Evolutionary conservation across 331 rosid species (phyloP).

Genomic region (Cydonia oblonga): DNA sequence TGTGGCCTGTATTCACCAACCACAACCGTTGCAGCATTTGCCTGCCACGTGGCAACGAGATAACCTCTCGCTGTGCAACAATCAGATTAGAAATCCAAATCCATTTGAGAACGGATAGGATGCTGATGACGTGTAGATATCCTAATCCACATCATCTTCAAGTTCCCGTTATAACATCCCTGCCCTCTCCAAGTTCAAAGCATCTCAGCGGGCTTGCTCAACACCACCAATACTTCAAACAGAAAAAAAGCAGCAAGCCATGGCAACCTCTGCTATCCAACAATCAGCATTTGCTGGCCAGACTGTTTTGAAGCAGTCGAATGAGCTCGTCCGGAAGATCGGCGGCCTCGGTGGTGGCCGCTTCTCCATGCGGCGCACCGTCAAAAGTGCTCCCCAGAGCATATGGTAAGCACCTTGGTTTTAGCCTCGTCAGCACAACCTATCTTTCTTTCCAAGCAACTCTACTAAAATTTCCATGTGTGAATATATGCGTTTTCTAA

Average conservation of each 20-base stretch:
- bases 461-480: background rate
- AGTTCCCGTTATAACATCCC: constrained; percentile 23
- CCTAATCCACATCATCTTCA: constrained; percentile 70
- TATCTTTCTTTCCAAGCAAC: background rate
- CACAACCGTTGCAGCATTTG: constrained; percentile 3
- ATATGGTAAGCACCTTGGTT: constrained; percentile 29
- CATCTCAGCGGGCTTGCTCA: background rate
- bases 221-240: constrained; percentile 4
- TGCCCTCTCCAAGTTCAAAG: background rate
- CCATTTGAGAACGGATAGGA: constrained; percentile 47
- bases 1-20: constrained; percentile 34
- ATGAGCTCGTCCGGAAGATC: constrained; percentile 61
- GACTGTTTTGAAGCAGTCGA: constrained; percentile 63
- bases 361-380: constrained; percentile 73
- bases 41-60: constrained; percentile 45
- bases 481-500: background rate
- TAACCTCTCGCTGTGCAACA: constrained; percentile 4
- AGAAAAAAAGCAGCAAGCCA: constrained; percentile 5
- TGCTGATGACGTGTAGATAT: constrained; percentile 60
- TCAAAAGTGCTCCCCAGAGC: constrained; percentile 79
- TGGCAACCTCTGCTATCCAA: constrained; percentile 87
- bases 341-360: constrained; percentile 60
- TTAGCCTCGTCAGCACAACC: background rate
- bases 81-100: constrained; percentile 52
- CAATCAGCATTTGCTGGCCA: constrained; percentile 82